Conservation (phyloP, 2,329 filamentous ascomycete genomes). For the Sphaerulina musiva region DNA sequence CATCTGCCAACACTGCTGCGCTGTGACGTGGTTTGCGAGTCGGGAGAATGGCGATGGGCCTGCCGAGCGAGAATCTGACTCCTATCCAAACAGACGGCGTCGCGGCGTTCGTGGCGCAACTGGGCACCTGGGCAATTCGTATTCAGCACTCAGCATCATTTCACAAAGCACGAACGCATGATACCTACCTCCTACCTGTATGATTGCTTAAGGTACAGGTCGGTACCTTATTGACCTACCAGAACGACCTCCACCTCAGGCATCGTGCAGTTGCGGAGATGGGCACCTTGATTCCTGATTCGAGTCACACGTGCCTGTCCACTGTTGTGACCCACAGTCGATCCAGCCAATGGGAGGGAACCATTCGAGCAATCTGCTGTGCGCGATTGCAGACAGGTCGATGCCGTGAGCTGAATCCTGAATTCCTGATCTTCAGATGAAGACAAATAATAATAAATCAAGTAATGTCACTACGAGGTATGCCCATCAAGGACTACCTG, state of each 20-base stretch:
- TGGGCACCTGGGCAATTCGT: neutral
- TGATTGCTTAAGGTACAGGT: too few relatives aligned
- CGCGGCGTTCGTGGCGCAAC: neutral
- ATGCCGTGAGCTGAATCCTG: too few relatives aligned
- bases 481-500: too few relatives aligned
- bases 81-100: neutral
- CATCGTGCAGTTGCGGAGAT: neutral
- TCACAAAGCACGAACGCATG: neutral
- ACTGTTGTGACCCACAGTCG: neutral
- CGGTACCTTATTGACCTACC: neutral
- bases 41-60: neutral
- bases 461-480: too few relatives aligned
- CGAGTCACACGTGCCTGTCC: neutral
- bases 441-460: too few relatives aligned
- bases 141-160: neutral
- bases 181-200: neutral
- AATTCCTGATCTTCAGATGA: too few relatives aligned
- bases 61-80: neutral
- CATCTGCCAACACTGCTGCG: neutral
- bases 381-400: too few relatives aligned
- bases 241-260: neutral
- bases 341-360: neutral
- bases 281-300: neutral
- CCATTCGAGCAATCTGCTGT: neutral
- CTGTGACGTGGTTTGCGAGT: neutral